Evolutionary conservation across 441 rosid species (phyloP).

Genomic region (Geranium incanum): DNA sequence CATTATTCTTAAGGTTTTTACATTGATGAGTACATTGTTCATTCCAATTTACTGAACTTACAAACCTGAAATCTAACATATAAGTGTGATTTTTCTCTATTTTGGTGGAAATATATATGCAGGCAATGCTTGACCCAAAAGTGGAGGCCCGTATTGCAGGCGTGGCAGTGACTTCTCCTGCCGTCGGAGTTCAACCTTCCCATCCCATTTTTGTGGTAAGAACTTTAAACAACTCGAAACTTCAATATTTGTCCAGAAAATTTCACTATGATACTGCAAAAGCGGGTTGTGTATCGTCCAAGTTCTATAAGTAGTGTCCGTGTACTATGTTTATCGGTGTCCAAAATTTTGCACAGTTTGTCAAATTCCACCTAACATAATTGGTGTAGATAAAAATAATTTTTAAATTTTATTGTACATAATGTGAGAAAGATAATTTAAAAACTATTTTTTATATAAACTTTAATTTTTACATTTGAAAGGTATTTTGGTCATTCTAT

Average conservation of each 20-base stretch:
- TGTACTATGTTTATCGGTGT: too few species aligned
- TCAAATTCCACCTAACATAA: too few species aligned
- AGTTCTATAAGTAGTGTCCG: too few species aligned
- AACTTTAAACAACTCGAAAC: neutral
- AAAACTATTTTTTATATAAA: too few species aligned
- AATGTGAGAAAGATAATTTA: too few species aligned
- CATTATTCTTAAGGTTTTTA: neutral
- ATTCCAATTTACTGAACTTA: neutral
- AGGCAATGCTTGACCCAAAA: slow-evolving; percentile 78
- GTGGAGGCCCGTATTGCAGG: slow-evolving; percentile 53
- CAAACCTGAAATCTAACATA: neutral
- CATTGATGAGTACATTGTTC: neutral
- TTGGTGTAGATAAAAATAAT: too few species aligned
- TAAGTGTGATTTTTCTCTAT: neutral
- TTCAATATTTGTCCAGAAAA: neutral
- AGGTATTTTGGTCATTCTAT: too few species aligned
- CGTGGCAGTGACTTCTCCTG: slow-evolving; percentile 73
- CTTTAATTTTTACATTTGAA: too few species aligned
- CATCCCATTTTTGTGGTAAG: slow-evolving; percentile 67
- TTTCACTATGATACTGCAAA: neutral
- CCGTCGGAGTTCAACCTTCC: slow-evolving; percentile 87
- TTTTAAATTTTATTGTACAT: too few species aligned
- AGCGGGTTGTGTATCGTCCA: too few species aligned
- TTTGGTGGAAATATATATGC: slow-evolving; percentile 10
- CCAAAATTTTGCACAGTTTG: too few species aligned